Conservation (phyloP, 805 yeast genomes). For the Myxozyma nipponensis region DNA sequence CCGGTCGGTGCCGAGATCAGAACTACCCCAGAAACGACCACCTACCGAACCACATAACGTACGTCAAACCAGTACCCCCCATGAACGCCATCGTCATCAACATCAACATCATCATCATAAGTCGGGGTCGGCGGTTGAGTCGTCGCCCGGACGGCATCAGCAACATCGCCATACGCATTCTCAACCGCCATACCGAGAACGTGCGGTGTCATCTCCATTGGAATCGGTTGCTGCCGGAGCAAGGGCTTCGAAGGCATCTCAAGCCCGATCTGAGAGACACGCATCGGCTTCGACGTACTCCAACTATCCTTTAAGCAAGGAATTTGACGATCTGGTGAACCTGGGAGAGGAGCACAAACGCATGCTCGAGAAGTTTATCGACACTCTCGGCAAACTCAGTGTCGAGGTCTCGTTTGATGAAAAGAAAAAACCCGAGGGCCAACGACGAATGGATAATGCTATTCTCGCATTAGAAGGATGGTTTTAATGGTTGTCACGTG, state of each 20-base stretch:
- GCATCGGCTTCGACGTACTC: too few species aligned
- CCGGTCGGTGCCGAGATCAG: too few species aligned
- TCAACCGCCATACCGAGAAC: slow-evolving; percentile 6
- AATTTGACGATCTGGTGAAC: slow-evolving; percentile 17
- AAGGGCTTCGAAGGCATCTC: background rate
- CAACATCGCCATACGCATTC: background rate
- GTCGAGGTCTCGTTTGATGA: slow-evolving; percentile 89
- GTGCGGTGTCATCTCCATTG: slow-evolving; percentile 8
- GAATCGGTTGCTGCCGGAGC: background rate
- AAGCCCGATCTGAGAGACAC: background rate
- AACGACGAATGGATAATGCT: slow-evolving; percentile 74
- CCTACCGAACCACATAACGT: background rate
- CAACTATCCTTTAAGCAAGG: slow-evolving; percentile 4
- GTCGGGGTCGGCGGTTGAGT: background rate
- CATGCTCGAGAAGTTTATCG: slow-evolving; percentile 78
- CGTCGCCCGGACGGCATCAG: slow-evolving; percentile 1
- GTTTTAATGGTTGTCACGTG: slow-evolving; percentile 28
- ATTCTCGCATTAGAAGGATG: slow-evolving; percentile 84
- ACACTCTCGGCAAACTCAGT: slow-evolving; percentile 76
- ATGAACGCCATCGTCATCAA: background rate
- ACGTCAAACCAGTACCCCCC: too few species aligned
- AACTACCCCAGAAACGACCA: background rate
- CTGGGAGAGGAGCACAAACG: slow-evolving; percentile 30
- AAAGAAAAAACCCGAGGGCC: slow-evolving; percentile 72
- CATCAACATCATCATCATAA: background rate